Evolutionary conservation across 768 basidiomycete genomes (phyloP), one percentile per base, ranked within the genome.

Genomic region (Mycena alexandri): DNA sequence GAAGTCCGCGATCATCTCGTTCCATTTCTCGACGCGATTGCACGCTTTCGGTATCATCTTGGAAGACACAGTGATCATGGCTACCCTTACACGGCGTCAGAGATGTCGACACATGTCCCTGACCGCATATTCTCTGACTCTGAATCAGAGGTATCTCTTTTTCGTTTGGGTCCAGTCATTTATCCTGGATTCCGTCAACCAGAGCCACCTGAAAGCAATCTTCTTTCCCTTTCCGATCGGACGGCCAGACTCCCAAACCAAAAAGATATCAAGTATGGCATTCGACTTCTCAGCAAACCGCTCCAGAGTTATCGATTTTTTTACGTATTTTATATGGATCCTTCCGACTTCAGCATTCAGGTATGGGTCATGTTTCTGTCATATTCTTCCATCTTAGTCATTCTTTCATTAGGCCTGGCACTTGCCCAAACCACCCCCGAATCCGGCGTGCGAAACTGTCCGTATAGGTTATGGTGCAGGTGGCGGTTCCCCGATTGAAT

Each of bases 71-170:
- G 34, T 36, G 52, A 53, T 53, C 29, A 33, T 36, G 52, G 52
- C 52, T 25, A 53, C 52, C 52, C 52, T 53, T 53, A 53, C 33
- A 53, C 52, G 17, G 52, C 52, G 29, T 53, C 52, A 53, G 52
- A 53, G 52, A 53, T n/a, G n/a, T n/a, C n/a, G n/a, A n/a, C n/a
- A n/a, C n/a, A n/a, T n/a, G n/a, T n/a, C n/a, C n/a, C n/a, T 34
- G 52, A 53, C 52, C 52, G 29, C 52, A 53, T 53, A 53, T 53
- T 53, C 34, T 53, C 52, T 53, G 29, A 53, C 52, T 53, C 52
- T 9, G n/a, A 53, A 53, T n/a, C n/a, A n/a, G n/a, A n/a, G n/a
- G 36, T 53, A 33, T 53, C 29, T 53, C 52, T 53, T 53, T 53
- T 53, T 36, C 14, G 6, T 36, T 53, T 53, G 52, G 52, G 52